Conservation (phyloP, 805 yeast genomes). For the Pichia membranifaciens region DNA sequence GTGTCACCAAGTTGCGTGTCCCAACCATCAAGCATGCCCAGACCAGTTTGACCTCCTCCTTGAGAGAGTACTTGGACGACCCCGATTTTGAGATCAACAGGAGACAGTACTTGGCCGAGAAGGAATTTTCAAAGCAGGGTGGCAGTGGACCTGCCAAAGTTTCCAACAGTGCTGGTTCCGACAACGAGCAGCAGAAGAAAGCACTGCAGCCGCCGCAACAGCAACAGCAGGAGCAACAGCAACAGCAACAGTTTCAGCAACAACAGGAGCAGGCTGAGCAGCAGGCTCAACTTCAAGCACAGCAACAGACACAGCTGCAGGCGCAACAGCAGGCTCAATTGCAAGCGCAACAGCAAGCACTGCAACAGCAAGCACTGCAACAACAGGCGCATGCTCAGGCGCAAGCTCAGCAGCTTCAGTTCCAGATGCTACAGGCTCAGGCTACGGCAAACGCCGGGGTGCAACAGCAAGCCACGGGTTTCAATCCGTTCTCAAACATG, state of each 20-base stretch:
- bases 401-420: conserved; percentile 12
- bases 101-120: conserved; percentile 69
- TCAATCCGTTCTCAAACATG: conserved; percentile 15
- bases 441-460: conserved; percentile 6
- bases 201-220: conserved; percentile 14
- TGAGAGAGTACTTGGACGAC: conserved; percentile 85
- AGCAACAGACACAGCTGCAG: conserved; percentile 15
- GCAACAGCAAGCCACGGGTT: conserved; percentile 14
- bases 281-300: conserved; percentile 13
- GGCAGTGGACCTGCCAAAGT: background rate
- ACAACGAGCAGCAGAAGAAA: background rate
- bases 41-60: conserved; percentile 77
- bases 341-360: conserved; percentile 13
- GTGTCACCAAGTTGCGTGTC: conserved; percentile 81
- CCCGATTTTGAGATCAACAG: conserved; percentile 78
- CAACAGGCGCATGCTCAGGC: conserved; percentile 5
- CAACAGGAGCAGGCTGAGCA: conserved; percentile 12
- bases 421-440: conserved; percentile 5
- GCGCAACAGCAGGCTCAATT: conserved; percentile 1
- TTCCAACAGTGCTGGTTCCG: conserved; percentile 3
- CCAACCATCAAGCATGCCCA: conserved; percentile 98
- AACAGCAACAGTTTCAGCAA: conserved; percentile 9
- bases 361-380: conserved; percentile 1
- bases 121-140: conserved; percentile 33
- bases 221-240: conserved; percentile 15